Base-by-base conservation (phyloP, 2,329 filamentous ascomycete species). In the Aspergillus ibericus region DNA sequence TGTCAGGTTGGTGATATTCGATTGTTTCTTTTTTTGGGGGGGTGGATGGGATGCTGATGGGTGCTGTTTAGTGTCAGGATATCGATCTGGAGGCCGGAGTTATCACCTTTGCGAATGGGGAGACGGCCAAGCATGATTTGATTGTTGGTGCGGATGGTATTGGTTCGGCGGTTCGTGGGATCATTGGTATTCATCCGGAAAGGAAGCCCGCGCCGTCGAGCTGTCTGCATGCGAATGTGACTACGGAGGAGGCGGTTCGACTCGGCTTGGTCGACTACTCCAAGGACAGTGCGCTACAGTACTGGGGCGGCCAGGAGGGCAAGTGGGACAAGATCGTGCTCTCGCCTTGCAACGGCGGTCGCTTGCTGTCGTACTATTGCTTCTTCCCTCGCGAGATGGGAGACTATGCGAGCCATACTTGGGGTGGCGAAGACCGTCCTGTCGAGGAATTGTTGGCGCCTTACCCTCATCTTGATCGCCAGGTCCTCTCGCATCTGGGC, bases 241-340 rank as follows among this genome's bases (percentile, higher is more conserved):
- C 73, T 18, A 87, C 86, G 0, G 82, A 84, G 36, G 80, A 87
- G n/a, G 85, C 84, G 1, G 80, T 85, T 29, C 77, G 78, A 58
- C 76, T 84, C 1, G 87, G 87, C 2, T 80, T 89, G 0, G 80
- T 85, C 32, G 85, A 89, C 69, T 89, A 88, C 72, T 85, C 85
- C 0, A 67, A 80, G 34, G 71, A 89, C 73, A 77, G 71, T 25
- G 87, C 86, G 0, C 77, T 90, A 0, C 85, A 90, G 71, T 90
- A 88, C 77, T 90, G 87, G 87, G 88, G 88, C 25, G 88, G 88
- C 53, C 71, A 73, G 47, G 70, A 72, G 51, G 83, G 86, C 56
- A 85, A 84, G 66, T 85, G 79, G 79, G 84, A 89, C 72, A 90
- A 90, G 79, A 89, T 90, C 58, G 87, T 90, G 5, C 77, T 90